Evolutionary conservation across 495 filamentous ascomycete species (phyloP).

Genomic region (Penicillium goetzii): DNA sequence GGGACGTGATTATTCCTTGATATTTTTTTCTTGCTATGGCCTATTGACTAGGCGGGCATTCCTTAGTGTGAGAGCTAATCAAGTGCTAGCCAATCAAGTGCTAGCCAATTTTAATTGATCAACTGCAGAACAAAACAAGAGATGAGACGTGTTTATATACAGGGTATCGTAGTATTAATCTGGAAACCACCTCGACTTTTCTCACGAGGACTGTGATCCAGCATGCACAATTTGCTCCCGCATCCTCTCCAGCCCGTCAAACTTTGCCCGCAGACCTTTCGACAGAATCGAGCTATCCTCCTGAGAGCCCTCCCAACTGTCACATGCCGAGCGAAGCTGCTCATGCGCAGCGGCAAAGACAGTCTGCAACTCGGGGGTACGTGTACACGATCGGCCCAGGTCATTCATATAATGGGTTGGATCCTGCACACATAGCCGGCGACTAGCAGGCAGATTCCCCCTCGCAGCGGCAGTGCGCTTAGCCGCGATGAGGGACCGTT

Average conservation of each 20-base stretch:
- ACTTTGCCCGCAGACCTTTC: constrained; percentile 38
- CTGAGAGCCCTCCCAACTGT: constrained; percentile 25
- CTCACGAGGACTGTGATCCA: not conserved
- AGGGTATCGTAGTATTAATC: constrained; percentile 14
- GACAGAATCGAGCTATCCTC: constrained; percentile 31
- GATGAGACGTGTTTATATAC: constrained; percentile 18
- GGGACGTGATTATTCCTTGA: not conserved
- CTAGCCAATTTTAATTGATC: not conserved
- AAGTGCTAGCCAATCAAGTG: constrained; percentile 1
- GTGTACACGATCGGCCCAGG: constrained; percentile 49
- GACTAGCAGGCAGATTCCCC: constrained; percentile 32
- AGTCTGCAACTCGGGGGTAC: constrained; percentile 37
- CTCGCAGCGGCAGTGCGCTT: constrained; percentile 39
- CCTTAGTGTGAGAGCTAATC: not conserved
- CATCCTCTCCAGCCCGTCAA: constrained; percentile 35
- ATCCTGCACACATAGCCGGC: constrained; percentile 60
- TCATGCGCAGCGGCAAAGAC: constrained; percentile 32
- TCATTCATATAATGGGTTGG: constrained; percentile 61
- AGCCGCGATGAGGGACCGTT: constrained; percentile 40
- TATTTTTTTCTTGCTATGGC: not conserved
- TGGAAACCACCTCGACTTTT: not conserved
- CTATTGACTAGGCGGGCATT: constrained; percentile 4
- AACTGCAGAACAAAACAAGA: constrained; percentile 5
- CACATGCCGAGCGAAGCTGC: constrained; percentile 25
- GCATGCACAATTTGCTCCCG: constrained; percentile 17